Evolutionary conservation across 257 asterid species (phyloP).

Genomic region (Plantago major): DNA sequence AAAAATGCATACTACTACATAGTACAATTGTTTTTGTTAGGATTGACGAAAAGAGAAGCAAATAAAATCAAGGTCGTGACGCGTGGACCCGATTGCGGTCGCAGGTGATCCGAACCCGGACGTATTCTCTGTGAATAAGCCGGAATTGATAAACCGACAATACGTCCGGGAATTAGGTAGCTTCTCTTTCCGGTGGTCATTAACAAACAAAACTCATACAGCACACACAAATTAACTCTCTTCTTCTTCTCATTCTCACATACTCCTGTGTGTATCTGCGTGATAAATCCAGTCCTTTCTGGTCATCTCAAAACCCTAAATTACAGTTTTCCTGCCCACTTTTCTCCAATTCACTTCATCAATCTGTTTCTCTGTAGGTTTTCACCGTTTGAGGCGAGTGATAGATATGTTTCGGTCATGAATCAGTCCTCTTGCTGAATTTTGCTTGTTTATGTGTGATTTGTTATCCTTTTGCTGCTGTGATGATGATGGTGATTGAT

Average conservation of each 20-base stretch:
- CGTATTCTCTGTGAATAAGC: constrained; percentile 37
- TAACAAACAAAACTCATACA: background rate
- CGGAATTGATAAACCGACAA: constrained; percentile 48
- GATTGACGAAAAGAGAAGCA: no score
- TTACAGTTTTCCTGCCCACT: background rate
- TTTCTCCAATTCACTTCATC: background rate
- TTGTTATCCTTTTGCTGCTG: background rate
- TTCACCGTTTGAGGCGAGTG: background rate
- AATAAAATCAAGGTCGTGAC: constrained; percentile 2
- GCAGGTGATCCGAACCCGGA: constrained; percentile 55
- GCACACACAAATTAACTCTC: no score
- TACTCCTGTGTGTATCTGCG: background rate
- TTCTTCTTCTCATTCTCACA: background rate
- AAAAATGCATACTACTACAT: no score
- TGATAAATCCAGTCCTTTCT: background rate
- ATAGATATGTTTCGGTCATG: background rate
- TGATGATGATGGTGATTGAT: constrained; percentile 6
- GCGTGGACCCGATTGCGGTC: constrained; percentile 23
- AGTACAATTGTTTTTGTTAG: no score
- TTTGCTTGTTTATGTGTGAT: background rate
- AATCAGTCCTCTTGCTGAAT: background rate
- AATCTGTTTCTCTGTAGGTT: background rate
- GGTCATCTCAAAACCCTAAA: background rate
- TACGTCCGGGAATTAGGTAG: constrained; percentile 47
- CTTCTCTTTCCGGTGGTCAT: background rate